Evolutionary conservation across 176 grass and related monocot species (phyloP), one percentile per base, ranked within the genome.

Genomic region (Rhynchospora pubera): DNA sequence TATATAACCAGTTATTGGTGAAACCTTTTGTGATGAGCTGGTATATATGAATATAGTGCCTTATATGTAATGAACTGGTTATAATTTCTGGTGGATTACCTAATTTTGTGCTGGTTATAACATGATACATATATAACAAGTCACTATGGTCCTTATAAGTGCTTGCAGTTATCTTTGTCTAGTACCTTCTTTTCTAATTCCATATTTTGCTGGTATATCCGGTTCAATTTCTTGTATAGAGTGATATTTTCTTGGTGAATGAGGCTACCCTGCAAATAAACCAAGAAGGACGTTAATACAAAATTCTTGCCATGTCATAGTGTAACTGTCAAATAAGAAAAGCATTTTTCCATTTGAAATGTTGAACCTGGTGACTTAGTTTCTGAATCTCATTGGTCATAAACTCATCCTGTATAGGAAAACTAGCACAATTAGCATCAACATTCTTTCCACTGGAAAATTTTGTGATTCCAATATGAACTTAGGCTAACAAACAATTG

Each of bases 181-280:
- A 34, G 4, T 56, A 94, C 89, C 87, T 89, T 91, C 72, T 83
- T 91, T 8, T 78, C 61, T 77, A 94, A 42, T 78, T 91, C 66
- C 56, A 81, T 87, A 51, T 89, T 91, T 58, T 94, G 88, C 65
- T 87, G 73, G 60, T 78, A 78, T 43, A 84, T 50, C 28, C 82
- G 26, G 77, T 81, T 89, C 77, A 89, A 57, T 77, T 89, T 87
- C 60, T 87, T 85, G 74, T 82, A 82, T 73, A 94, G 85, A 78
- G 91, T 87, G 52, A 84, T 65, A 24, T 94, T 94, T 78, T 94
- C 89, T 79, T 84, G 82, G 42, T 89, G 89, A 34, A 87, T 82
- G 28, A 65, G 24, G 24, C 24, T 65, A 65, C 62, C 62, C 62
- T 65, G 62, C 39, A 87, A 77, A 76, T 51, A 83, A 87, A 83